A percentile compares a stretch with the other conserved stretches of the same genome.
phyloP scores from a whole-genome alignment of 352 stramenopile genomes.

The Phytophthora gonapodyides region DNA sequence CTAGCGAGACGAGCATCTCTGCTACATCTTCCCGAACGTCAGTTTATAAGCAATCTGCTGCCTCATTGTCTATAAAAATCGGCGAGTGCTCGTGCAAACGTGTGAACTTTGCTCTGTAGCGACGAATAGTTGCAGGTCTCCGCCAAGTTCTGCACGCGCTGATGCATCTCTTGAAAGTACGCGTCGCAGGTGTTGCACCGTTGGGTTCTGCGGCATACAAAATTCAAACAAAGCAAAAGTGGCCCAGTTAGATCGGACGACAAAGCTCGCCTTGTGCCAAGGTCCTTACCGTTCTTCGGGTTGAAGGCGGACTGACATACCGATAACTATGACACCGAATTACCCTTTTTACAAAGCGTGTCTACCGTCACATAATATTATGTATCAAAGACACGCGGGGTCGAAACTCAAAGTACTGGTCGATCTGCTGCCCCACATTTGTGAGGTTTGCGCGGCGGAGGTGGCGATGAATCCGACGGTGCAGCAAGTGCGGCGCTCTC shows the following conservation, averaged over 20 bases:
- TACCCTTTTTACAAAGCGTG: too few species aligned
- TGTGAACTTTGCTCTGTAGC: slow-evolving; percentile 53
- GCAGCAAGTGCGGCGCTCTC: slow-evolving; percentile 25
- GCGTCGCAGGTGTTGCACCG: slow-evolving; percentile 64
- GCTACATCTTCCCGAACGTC: too few species aligned
- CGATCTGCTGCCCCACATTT: slow-evolving; percentile 26
- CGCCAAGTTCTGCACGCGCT: slow-evolving; percentile 43
- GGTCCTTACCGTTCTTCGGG: too few species aligned
- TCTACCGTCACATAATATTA: too few species aligned
- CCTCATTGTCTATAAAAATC: slow-evolving; percentile 45
- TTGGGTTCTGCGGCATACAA: slow-evolving; percentile 37
- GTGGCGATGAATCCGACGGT: slow-evolving; percentile 26
- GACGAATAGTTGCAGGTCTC: slow-evolving; percentile 37
- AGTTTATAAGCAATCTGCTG: too few species aligned
- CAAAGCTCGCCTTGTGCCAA: too few species aligned
- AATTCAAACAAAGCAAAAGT: too few species aligned
- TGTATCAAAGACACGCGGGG: slow-evolving; percentile 17
- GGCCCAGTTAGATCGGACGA: too few species aligned
- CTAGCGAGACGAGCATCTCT: too few species aligned
- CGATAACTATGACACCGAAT: too few species aligned
- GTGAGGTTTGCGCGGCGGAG: background rate
- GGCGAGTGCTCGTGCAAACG: slow-evolving; percentile 44
- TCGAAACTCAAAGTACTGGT: slow-evolving; percentile 1
- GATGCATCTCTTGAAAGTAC: slow-evolving; percentile 74
- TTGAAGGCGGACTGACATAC: too few species aligned